Conservation (phyloP, 139 green algal genomes). For the Trebouxia sp. region DNA sequence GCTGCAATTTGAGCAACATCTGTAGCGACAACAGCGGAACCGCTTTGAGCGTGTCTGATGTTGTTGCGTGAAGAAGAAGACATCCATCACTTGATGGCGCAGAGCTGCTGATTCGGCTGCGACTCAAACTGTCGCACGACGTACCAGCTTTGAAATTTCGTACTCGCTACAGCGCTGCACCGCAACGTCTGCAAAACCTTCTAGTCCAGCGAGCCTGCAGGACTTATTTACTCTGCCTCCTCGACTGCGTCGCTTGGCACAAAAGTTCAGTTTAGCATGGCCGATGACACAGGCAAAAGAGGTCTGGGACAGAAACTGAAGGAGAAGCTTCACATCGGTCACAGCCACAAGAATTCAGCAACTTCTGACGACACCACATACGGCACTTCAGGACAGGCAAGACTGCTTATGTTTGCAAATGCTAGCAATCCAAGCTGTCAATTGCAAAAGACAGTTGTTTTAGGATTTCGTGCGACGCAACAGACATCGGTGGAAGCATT, state of each 20-base stretch:
- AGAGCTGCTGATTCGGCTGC: background rate
- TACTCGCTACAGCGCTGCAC: background rate
- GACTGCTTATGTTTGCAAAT: background rate
- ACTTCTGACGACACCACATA: background rate
- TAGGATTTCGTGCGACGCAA: too few relatives aligned
- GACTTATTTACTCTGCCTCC: too few relatives aligned
- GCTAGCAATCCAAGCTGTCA: background rate
- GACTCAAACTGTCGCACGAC: background rate
- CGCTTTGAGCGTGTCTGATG: too few relatives aligned
- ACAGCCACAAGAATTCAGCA: background rate
- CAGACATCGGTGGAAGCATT: too few relatives aligned
- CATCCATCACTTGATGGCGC: too few relatives aligned
- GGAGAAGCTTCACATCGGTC: conserved; percentile 7
- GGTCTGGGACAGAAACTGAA: conserved; percentile 13
- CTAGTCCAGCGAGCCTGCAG: background rate
- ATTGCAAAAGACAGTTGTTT: background rate
- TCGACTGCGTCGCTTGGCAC: too few relatives aligned
- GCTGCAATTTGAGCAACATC: too few relatives aligned
- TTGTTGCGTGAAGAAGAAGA: too few relatives aligned
- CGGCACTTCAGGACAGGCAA: background rate
- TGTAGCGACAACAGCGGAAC: too few relatives aligned
- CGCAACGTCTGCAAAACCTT: background rate
- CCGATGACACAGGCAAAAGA: conserved; percentile 7
- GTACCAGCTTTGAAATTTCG: background rate
- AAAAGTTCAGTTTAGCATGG: background rate